phyloP scores from a whole-genome alignment of 169 alveolate genomes.

The Neospora caninum region DNA sequence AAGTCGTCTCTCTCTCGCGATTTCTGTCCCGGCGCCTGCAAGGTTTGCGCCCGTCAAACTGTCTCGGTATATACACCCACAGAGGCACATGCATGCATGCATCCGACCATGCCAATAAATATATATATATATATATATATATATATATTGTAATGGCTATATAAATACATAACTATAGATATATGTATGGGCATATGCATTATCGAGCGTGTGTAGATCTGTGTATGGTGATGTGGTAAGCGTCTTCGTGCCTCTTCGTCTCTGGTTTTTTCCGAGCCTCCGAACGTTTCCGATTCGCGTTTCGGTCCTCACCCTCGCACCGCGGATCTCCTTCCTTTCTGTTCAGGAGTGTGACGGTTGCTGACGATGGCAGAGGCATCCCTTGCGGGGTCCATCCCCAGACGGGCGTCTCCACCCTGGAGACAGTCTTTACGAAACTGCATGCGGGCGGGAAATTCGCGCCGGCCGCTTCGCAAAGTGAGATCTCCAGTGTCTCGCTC shows the following conservation, averaged over 20 bases:
- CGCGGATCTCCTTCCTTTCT: conserved; percentile 69
- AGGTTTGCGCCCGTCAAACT: too few species aligned
- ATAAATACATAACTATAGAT: not conserved
- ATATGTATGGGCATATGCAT: not conserved
- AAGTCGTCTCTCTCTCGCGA: too few species aligned
- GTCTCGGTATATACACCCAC: too few species aligned
- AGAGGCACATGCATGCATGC: too few species aligned
- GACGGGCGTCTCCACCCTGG: conserved; percentile 79
- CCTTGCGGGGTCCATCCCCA: conserved; percentile 81
- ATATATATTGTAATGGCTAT: not conserved
- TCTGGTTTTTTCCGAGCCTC: too few species aligned
- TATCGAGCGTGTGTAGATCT: too few species aligned
- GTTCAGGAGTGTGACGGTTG: conserved; percentile 82
- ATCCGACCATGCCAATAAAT: too few species aligned
- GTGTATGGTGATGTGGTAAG: too few species aligned
- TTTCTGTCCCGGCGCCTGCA: too few species aligned
- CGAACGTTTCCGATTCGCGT: not conserved
- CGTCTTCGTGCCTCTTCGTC: too few species aligned
- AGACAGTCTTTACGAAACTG: conserved; percentile 81
- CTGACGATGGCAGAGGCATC: conserved; percentile 63
- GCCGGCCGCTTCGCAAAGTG: conserved; percentile 62
- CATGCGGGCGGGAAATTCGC: conserved; percentile 88
- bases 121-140: not conserved
- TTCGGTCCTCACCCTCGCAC: too few species aligned
- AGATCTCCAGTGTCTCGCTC: too few species aligned